Percentiles rank a stretch among this genome's conserved stretches.
Conservation (phyloP, 2,329 filamentous ascomycete genomes). For the Stachybotrys chartarum region DNA sequence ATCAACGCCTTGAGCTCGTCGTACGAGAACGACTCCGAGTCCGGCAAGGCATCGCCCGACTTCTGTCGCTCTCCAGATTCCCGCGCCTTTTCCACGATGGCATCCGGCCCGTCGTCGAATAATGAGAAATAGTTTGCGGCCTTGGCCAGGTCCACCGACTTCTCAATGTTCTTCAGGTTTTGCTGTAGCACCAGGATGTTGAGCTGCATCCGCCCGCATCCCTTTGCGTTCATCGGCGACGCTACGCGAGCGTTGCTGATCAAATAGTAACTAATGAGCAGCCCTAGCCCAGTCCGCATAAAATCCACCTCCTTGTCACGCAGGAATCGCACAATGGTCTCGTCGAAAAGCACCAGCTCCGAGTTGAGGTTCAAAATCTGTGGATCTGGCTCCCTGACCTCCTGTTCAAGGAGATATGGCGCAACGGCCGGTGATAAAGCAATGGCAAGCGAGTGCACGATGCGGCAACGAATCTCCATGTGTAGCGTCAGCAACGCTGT, state of each 20-base stretch:
- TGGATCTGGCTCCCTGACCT: slow-evolving; percentile 71
- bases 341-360: slow-evolving; percentile 81
- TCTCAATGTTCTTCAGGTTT: slow-evolving; percentile 89
- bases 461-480: slow-evolving; percentile 78
- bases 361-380: slow-evolving; percentile 77
- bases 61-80: slow-evolving; percentile 30
- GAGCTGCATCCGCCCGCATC: slow-evolving; percentile 81
- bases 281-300: slow-evolving; percentile 67
- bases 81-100: slow-evolving; percentile 56
- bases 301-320: slow-evolving; percentile 65
- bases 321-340: slow-evolving; percentile 67
- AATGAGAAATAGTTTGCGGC: slow-evolving; percentile 63
- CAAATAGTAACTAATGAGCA: slow-evolving; percentile 73
- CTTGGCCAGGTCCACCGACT: slow-evolving; percentile 54
- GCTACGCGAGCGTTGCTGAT: slow-evolving; percentile 65
- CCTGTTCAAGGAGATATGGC: slow-evolving; percentile 60
- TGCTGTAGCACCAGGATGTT: slow-evolving; percentile 95
- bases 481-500: slow-evolving; percentile 81
- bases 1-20: slow-evolving; percentile 60
- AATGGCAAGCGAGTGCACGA: slow-evolving; percentile 68
- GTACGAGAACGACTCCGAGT: slow-evolving; percentile 48
- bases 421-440: slow-evolving; percentile 54
- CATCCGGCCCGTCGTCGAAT: slow-evolving; percentile 58
- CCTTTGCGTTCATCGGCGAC: slow-evolving; percentile 75
- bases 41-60: slow-evolving; percentile 18